Evolutionary conservation across 805 yeast genomes (phyloP).

Genomic region (Candida tammaniensis): DNA sequence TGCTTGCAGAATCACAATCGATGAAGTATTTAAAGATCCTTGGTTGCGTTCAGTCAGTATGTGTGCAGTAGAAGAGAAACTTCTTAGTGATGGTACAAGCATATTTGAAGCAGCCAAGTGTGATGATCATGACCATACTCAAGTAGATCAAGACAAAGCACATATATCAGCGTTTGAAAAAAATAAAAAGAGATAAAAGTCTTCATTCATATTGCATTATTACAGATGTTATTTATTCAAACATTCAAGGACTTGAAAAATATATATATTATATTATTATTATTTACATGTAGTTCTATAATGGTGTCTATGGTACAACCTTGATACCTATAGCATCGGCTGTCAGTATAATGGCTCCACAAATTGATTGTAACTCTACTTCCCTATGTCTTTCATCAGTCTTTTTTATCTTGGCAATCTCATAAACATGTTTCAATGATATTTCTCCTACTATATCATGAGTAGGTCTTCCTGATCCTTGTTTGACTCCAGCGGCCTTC

Average conservation of each 20-base stretch:
- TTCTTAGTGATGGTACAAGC: conserved; percentile 32
- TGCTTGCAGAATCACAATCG: conserved; percentile 78
- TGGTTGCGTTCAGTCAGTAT: conserved; percentile 64
- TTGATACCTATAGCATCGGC: conserved; percentile 88
- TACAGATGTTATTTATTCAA: conserved; percentile 1
- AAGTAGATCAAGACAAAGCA: conserved; percentile 90
- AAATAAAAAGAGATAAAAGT: conserved; percentile 63
- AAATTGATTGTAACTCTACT: conserved; percentile 69
- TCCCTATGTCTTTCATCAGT: conserved; percentile 76
- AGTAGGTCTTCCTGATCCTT: conserved; percentile 74
- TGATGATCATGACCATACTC: conserved; percentile 75
- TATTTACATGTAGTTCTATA: neutral
- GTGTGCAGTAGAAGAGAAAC: conserved; percentile 59
- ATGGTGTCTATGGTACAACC: conserved; percentile 57
- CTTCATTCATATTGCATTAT: neutral
- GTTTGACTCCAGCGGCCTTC: conserved; percentile 75
- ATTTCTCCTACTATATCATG: conserved; percentile 59
- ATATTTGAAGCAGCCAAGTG: conserved; percentile 38
- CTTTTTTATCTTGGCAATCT: conserved; percentile 90
- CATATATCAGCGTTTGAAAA: conserved; percentile 92
- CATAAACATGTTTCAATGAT: conserved; percentile 86
- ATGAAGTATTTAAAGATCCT: conserved; percentile 69
- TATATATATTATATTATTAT: neutral
- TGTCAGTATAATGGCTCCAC: conserved; percentile 79
- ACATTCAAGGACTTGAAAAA: conserved; percentile 1